Evolutionary conservation across 2,329 filamentous ascomycete species (phyloP).

Genomic region (Fusarium coffeatum): DNA sequence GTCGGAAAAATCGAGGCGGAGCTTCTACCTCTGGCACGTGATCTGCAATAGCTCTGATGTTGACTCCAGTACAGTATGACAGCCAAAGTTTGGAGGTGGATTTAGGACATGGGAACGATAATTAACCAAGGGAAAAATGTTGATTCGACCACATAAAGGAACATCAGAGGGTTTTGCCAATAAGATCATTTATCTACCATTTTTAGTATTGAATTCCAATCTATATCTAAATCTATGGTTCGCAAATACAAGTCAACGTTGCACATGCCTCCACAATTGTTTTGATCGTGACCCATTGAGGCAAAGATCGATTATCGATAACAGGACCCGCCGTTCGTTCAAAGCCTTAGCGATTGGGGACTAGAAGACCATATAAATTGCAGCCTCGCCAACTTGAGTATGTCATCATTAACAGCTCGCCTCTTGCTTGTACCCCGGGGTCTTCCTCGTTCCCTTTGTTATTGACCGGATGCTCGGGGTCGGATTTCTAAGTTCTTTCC

Average conservation of each 20-base stretch:
- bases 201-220: not conserved
- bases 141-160: not conserved
- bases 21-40: slow-evolving; percentile 40
- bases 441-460: slow-evolving; percentile 21
- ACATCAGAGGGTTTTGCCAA: not conserved
- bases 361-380: slow-evolving; percentile 43
- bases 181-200: not conserved
- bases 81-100: not conserved
- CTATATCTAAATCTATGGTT: not conserved
- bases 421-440: slow-evolving; percentile 27
- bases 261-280: slow-evolving; percentile 7
- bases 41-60: slow-evolving; percentile 4
- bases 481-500: not conserved
- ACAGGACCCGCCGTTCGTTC: slow-evolving; percentile 27
- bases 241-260: not conserved
- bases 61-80: no score
- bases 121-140: not conserved
- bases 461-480: slow-evolving; percentile 28
- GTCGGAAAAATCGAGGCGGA: slow-evolving; percentile 50
- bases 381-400: slow-evolving; percentile 41
- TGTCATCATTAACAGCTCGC: slow-evolving; percentile 40
- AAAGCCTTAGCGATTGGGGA: slow-evolving; percentile 16
- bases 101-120: not conserved
- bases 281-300: slow-evolving; percentile 24
- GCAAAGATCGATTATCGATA: slow-evolving; percentile 38